A percentile compares a stretch with the other conserved stretches of the same genome.
Conservation (phyloP, 78 protist genomes). For the Dictyostelium firmibasis region DNA sequence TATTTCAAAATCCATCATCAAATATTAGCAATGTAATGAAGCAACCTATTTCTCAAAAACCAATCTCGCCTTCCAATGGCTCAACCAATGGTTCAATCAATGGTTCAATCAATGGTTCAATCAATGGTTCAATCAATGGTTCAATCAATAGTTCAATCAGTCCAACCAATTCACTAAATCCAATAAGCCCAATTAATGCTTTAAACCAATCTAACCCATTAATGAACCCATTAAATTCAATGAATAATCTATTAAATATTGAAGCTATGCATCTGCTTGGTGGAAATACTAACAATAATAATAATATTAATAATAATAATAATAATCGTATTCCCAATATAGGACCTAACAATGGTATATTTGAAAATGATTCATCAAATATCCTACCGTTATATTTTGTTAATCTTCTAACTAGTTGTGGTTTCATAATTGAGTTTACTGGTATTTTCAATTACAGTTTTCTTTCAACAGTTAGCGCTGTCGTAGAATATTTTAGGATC, state of each 20-base stretch:
- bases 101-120: neutral
- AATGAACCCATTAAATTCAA: neutral
- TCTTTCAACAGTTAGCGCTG: neutral
- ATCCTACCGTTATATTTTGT: neutral
- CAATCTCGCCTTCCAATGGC: neutral
- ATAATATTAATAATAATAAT: neutral
- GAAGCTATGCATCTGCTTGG: neutral
- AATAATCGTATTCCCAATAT: neutral
- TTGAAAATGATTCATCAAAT: neutral
- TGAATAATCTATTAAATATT: neutral
- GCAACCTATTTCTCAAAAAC: neutral
- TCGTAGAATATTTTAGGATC: neutral
- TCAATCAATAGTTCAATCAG: neutral
- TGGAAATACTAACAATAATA: neutral
- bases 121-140: neutral
- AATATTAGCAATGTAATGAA: neutral
- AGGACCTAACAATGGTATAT: neutral
- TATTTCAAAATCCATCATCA: neutral
- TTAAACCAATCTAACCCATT: neutral
- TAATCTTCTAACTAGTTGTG: neutral
- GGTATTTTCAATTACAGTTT: neutral
- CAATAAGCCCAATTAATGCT: neutral
- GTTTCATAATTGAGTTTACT: constrained; percentile 18
- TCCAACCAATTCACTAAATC: neutral
- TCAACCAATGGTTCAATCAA: neutral